Conservation (phyloP, 306 rosid genomes). For the Begonia peltatifolia region DNA sequence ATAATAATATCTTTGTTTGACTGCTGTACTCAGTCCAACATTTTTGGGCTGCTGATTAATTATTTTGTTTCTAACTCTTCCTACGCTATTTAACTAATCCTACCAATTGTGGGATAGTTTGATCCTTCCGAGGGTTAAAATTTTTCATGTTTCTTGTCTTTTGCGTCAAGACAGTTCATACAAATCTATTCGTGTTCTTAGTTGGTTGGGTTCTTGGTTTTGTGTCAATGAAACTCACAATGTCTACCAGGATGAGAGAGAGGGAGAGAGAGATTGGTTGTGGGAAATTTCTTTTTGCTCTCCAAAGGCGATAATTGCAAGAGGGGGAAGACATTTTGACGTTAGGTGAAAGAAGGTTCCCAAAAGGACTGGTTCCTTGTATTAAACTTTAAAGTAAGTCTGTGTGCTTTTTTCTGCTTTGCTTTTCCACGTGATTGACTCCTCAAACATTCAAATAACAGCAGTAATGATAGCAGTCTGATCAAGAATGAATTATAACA, state of each 20-base stretch:
- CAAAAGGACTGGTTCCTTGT: not conserved
- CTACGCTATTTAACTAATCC: too few species aligned
- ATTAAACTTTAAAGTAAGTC: not conserved
- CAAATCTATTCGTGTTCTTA: too few species aligned
- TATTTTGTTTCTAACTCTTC: too few species aligned
- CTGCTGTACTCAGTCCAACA: too few species aligned
- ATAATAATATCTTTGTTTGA: too few species aligned
- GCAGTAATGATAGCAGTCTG: too few species aligned
- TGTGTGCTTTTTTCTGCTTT: conserved; percentile 8
- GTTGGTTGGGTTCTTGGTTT: too few species aligned
- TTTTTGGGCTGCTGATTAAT: too few species aligned
- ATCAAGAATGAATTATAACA: not conserved
- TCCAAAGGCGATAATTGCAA: not conserved
- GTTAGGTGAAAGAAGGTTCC: not conserved
- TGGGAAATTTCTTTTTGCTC: not conserved
- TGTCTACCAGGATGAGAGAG: not conserved
- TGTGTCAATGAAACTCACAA: not conserved
- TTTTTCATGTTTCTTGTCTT: too few species aligned
- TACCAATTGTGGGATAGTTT: too few species aligned
- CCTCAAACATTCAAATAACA: conserved; percentile 2
- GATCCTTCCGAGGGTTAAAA: too few species aligned
- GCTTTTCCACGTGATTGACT: conserved; percentile 25
- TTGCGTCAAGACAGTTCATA: too few species aligned
- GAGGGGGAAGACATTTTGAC: conserved; percentile 5
- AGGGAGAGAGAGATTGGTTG: not conserved